Base-by-base conservation (phyloP, 1,284 basidiomycete species). In the Moniliella sp. region DNA sequence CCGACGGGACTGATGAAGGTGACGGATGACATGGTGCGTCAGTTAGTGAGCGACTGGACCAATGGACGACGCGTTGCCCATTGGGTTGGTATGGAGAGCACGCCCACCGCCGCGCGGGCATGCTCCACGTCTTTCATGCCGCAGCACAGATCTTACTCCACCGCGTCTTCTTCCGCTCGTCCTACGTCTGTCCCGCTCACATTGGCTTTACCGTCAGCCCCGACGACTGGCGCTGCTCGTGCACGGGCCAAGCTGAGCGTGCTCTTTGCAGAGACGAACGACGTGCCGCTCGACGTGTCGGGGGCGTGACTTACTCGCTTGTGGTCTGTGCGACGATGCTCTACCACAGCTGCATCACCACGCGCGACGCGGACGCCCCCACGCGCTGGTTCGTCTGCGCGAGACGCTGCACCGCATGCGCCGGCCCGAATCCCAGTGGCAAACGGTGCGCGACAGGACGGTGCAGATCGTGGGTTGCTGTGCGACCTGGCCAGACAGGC, bases 1-100 rank as follows among this genome's bases (percentile, higher is more conserved):
- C 50, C 50, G 5, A 51, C 50, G 5, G 50, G 50, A 13, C 37
- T 54, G 27, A 54, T 54, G 50, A 52, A 54, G 28, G 44, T 47
- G 8, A 54, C 47, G 2, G 50, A 54, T 38, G 41, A 52, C 15
- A 49, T 51, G 30, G 52, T 54, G 25, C 35, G 34, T 18, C 41
- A 47, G 29, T 35, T 54, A 27, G 40, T 54, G 13, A 39, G 37
- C 25, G 50, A 54, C 27, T 54, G 18, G 50, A 54, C 33, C 36
- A 33, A 2, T 54, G 50, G 50, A 41, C 15, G 49, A 47, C n/a
- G 32, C 34, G 10, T 37, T 54, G 5, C 50, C 50, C n/a, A n/a
- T n/a, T n/a, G n/a, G n/a, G 31, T 39, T 54, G 2, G 32, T 40
- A 17, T 54, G 48, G 28, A 28, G 33, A 10, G 49, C 49, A 0